These are phyloP conservation scores for Botryotinia globosa DNA, from an alignment of 2,329 filamentous ascomycete species.

Conservation along the genomic window DNA sequence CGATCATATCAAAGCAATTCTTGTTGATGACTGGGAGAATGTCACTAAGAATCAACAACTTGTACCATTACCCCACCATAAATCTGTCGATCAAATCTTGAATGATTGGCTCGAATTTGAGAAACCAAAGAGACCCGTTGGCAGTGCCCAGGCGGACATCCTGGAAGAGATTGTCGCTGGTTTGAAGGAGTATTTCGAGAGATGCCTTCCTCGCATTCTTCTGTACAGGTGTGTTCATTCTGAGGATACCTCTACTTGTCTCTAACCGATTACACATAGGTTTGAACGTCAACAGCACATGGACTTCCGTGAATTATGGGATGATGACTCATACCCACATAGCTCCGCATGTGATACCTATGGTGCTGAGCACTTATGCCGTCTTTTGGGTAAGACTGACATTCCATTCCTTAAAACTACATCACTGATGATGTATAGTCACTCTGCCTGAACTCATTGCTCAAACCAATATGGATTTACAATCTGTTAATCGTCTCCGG, in stretches of 20 bases:
- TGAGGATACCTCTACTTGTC: background rate
- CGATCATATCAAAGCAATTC: slow-evolving; percentile 83
- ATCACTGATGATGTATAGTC: slow-evolving; percentile 57
- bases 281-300: slow-evolving; percentile 90
- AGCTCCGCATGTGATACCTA: slow-evolving; percentile 80
- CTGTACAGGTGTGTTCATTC: slow-evolving; percentile 63
- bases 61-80: slow-evolving; percentile 75
- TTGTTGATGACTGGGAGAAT: slow-evolving; percentile 99
- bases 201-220: slow-evolving; percentile 79
- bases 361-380: slow-evolving; percentile 85
- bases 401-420: slow-evolving; percentile 20
- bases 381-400: slow-evolving; percentile 71
- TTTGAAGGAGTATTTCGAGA: slow-evolving; percentile 91
- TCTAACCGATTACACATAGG: slow-evolving; percentile 43
- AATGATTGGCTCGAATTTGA: slow-evolving; percentile 75
- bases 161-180: slow-evolving; percentile 86
- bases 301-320: slow-evolving; percentile 70
- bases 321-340: slow-evolving; percentile 58
- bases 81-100: slow-evolving; percentile 74
- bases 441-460: slow-evolving; percentile 89
- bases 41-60: slow-evolving; percentile 93
- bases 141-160: slow-evolving; percentile 74
- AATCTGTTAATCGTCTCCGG: slow-evolving; percentile 81
- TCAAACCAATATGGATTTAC: slow-evolving; percentile 96
- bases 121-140: slow-evolving; percentile 60